Base-by-base conservation (phyloP, 306 rosid species). In the Vigna mungo region DNA sequence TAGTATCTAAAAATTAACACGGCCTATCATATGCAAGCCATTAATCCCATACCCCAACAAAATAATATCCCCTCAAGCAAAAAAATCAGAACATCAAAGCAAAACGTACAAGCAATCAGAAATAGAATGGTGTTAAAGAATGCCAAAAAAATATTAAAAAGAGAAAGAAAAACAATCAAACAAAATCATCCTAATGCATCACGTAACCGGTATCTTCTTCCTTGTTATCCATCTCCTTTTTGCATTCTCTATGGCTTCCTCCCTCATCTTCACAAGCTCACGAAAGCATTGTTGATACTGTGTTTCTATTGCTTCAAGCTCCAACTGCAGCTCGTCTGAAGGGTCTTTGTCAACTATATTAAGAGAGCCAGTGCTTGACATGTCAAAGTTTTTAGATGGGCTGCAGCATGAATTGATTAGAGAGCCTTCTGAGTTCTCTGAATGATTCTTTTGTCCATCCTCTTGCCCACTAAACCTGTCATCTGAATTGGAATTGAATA, bases 151-250 rank as follows among this genome's bases (percentile, higher is more conserved):
- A 48, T 44, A 30, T 25, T 7, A 2, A 8, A 36, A 36, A 5
- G 1, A 34, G 1, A 36, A 36, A 41, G 3, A 37, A 51, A 0
- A 55, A 21, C 7, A 59, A 63, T 27, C 49, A 47, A 59, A 64
- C 39, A 68, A 46, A 68, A 44, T 39, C 74, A 32, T 21, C 74
- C 56, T 53, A 58, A 25, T 7, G 78, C 16, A 68, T 88, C 85
- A 88, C 15, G 47, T 62, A 32, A 55, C 90, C 69, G 82, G 25
- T 55, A 71, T 61, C 66, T 85, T 84, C 84, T 87, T 86, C 92
- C 84, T 90, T 27, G 81, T 21, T 6, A 81, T 84, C 96, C 97
- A 90, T 86, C 79, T 90, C 89, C 82, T 90, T 54, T 80, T 89
- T 36, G 80, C 91, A 64, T 44, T 80, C 71, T 85, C 90, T 9